These are phyloP conservation scores for Vaccinium vitisidaea DNA, from an alignment of 148 eudicot genomes.

Conservation along the genomic window DNA sequence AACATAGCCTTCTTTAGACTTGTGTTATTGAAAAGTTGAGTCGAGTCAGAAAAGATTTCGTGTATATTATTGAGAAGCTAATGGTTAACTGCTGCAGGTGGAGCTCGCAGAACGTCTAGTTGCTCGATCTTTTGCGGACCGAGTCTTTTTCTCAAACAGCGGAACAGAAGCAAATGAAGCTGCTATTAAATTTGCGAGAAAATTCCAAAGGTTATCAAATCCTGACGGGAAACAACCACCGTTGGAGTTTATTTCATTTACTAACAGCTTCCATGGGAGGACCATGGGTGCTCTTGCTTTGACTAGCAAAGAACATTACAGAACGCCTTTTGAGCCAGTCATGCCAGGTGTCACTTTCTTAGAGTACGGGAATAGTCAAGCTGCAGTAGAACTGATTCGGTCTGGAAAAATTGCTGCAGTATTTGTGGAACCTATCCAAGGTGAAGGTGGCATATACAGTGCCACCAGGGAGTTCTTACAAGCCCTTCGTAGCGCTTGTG, in stretches of 20 bases:
- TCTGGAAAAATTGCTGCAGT: constrained; percentile 83
- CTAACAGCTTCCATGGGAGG: constrained; percentile 90
- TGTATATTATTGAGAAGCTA: constrained; percentile 6
- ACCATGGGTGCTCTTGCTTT: constrained; percentile 88
- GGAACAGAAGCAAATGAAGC: constrained; percentile 98
- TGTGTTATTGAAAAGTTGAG: too few relatives aligned
- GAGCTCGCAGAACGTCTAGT: constrained; percentile 86
- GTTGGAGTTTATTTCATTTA: constrained; percentile 63
- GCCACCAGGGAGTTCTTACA: constrained; percentile 82
- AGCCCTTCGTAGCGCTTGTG: constrained; percentile 68
- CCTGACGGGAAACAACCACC: constrained; percentile 53
- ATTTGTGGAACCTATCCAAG: constrained; percentile 94
- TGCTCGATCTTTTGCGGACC: constrained; percentile 81
- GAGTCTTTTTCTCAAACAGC: constrained; percentile 82
- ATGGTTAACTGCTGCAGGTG: constrained; percentile 44
- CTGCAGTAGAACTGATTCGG: constrained; percentile 55
- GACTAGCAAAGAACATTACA: constrained; percentile 90
- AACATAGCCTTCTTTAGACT: background rate
- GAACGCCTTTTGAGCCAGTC: constrained; percentile 82
- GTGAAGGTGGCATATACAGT: constrained; percentile 92
- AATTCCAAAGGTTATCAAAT: constrained; percentile 58
- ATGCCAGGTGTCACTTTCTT: constrained; percentile 92
- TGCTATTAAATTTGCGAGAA: constrained; percentile 90
- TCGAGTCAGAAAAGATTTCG: background rate
- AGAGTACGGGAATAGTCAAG: constrained; percentile 66